phyloP scores from a whole-genome alignment of 2,329 filamentous ascomycete genomes.

The Trichophyton verrucosum region DNA sequence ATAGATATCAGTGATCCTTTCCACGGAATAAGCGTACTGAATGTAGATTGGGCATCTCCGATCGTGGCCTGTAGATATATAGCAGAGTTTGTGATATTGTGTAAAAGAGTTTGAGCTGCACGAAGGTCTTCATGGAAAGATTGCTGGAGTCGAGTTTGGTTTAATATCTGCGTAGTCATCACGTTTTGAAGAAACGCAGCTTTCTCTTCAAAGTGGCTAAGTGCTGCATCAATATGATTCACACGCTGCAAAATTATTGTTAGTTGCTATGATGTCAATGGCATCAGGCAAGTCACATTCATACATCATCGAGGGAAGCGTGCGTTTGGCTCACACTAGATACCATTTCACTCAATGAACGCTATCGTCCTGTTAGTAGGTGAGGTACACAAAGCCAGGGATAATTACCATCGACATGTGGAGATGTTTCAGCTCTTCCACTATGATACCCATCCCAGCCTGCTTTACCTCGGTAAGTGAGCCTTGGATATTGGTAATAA shows the following conservation, averaged over 20 bases:
- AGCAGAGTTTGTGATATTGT: constrained; percentile 16
- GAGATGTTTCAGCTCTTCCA: constrained; percentile 20
- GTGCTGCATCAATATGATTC: constrained; percentile 21
- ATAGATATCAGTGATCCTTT: neutral
- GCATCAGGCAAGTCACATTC: neutral
- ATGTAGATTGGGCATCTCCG: constrained; percentile 12
- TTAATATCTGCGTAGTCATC: constrained; percentile 26
- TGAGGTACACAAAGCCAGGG: neutral
- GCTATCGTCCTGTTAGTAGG: constrained; percentile 9
- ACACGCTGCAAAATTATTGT: constrained; percentile 25
- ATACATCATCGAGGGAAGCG: constrained; percentile 23
- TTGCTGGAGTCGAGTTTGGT: constrained; percentile 16
- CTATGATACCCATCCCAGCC: constrained; percentile 20
- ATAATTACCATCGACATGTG: constrained; percentile 25
- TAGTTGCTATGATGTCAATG: neutral
- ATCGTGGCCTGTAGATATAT: constrained; percentile 15
- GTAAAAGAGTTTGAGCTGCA: constrained; percentile 14
- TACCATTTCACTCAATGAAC: constrained; percentile 15
- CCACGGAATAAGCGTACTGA: neutral
- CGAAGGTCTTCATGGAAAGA: constrained; percentile 15
- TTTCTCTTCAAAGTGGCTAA: constrained; percentile 24
- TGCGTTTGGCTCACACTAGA: constrained; percentile 19
- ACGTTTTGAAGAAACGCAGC: constrained; percentile 22
- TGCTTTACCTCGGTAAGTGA: constrained; percentile 24
- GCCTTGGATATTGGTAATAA: constrained; percentile 22